Evolutionary conservation across 345 rosid species (phyloP).

Genomic region (Eucalyptus marginata): DNA sequence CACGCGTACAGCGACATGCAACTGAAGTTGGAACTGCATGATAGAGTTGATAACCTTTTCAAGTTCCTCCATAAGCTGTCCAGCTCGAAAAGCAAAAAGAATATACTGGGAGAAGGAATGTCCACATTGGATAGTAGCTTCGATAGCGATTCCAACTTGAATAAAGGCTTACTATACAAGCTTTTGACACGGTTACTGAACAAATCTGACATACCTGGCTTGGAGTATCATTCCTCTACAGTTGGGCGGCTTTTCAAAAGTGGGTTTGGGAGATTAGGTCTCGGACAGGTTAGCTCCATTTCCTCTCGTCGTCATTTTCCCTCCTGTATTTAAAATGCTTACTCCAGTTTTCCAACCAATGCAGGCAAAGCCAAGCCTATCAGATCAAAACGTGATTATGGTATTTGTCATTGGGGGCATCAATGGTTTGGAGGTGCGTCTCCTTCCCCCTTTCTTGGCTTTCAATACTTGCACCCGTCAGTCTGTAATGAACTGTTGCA

Average conservation of each 20-base stretch:
- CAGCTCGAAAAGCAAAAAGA: slow-evolving; percentile 33
- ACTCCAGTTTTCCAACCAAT: neutral
- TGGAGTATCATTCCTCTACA: slow-evolving; percentile 92
- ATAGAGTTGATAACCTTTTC: slow-evolving; percentile 76
- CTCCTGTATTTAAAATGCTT: neutral
- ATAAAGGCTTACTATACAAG: slow-evolving; percentile 60
- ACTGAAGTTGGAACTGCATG: slow-evolving; percentile 80
- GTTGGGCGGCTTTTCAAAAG: slow-evolving; percentile 94
- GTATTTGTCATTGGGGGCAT: slow-evolving; percentile 89
- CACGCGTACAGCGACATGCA: slow-evolving; percentile 65
- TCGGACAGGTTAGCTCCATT: slow-evolving; percentile 60
- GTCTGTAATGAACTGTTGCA: neutral
- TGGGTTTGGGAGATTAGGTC: slow-evolving; percentile 95
- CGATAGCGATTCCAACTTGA: slow-evolving; percentile 32
- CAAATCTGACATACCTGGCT: slow-evolving; percentile 58
- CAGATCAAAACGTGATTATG: slow-evolving; percentile 73
- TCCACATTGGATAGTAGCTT: slow-evolving; percentile 40
- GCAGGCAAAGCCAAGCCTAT: slow-evolving; percentile 86
- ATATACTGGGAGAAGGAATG: slow-evolving; percentile 39
- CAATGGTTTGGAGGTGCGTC: slow-evolving; percentile 64
- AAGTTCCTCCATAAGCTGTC: slow-evolving; percentile 75
- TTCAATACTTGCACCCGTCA: neutral
- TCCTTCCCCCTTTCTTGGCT: neutral
- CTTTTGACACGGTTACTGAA: slow-evolving; percentile 47
- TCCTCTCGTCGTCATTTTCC: neutral